Evolutionary conservation across 495 filamentous ascomycete species (phyloP).

Genomic region (Lophium mytilinum): DNA sequence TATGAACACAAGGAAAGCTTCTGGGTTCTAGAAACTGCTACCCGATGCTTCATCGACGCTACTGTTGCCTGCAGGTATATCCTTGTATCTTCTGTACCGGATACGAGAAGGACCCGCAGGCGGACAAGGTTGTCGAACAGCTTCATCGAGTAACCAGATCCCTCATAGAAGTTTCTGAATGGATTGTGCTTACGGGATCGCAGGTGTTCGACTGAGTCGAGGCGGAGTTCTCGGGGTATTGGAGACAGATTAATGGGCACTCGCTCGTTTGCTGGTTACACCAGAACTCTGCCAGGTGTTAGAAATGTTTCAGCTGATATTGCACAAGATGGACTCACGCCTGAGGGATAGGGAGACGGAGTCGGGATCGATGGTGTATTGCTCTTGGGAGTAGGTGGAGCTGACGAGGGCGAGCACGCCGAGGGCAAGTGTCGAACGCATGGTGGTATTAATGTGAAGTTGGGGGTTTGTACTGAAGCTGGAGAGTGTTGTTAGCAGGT

Average conservation of each 20-base stretch:
- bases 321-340: slow-evolving; percentile 29
- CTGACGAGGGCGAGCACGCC: slow-evolving; percentile 24
- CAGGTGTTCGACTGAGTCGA: slow-evolving; percentile 55
- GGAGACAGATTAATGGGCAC: slow-evolving; percentile 74
- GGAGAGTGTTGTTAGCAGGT: too few species aligned
- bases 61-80: neutral
- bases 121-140: neutral
- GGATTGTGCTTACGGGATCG: slow-evolving; percentile 51
- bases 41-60: neutral
- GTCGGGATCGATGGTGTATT: slow-evolving; percentile 49
- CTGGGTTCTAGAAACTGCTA: too few species aligned
- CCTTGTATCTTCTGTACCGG: neutral
- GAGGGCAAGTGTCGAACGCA: slow-evolving; percentile 24
- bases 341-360: slow-evolving; percentile 44
- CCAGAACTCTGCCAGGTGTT: slow-evolving; percentile 51
- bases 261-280: slow-evolving; percentile 56
- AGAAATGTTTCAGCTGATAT: slow-evolving; percentile 1
- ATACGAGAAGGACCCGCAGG: slow-evolving; percentile 8
- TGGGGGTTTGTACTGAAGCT: too few species aligned
- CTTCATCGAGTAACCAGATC: neutral
- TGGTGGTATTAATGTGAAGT: slow-evolving; percentile 14
- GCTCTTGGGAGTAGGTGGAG: slow-evolving; percentile 37
- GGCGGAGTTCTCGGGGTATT: slow-evolving; percentile 47
- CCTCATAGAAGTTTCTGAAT: neutral
- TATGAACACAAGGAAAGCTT: neutral